Percentiles rank a stretch among this genome's conserved stretches.
Conservation (phyloP, 169 alveolate species). For the Hammondia hammondi region DNA sequence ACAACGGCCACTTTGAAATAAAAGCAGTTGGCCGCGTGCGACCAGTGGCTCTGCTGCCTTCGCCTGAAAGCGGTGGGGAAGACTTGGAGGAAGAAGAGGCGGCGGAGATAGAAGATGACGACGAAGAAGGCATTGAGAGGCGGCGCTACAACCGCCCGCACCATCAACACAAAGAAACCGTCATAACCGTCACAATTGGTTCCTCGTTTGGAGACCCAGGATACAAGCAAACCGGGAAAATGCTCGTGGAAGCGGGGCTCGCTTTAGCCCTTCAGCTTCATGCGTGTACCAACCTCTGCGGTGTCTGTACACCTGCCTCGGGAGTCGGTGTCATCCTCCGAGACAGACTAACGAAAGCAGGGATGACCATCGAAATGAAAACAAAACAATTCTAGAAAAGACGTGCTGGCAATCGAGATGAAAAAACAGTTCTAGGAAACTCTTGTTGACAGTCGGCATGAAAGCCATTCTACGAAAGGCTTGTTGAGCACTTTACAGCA, state of each 20-base stretch:
- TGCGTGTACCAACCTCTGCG: neutral
- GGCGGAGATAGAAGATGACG: neutral
- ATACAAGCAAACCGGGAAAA: conserved; percentile 55
- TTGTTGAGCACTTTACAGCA: too few species aligned
- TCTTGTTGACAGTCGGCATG: neutral
- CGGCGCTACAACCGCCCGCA: neutral
- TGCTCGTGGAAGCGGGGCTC: conserved; percentile 44
- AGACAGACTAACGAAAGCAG: conserved; percentile 24
- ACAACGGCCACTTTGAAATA: conserved; percentile 30
- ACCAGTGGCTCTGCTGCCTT: neutral
- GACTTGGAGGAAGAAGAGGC: neutral
- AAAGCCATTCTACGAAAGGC: neutral
- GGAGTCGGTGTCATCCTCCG: conserved; percentile 41
- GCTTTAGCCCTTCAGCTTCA: conserved; percentile 9
- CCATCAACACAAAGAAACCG: neutral
- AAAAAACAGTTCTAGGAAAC: neutral
- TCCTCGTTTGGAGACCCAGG: conserved; percentile 56
- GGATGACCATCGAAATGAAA: conserved; percentile 2
- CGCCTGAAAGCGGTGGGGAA: neutral
- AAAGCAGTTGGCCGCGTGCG: conserved; percentile 31
- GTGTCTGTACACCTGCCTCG: conserved; percentile 50
- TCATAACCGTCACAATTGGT: neutral
- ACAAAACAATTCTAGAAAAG: neutral
- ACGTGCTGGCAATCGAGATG: neutral
- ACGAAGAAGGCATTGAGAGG: neutral